phyloP scores from a whole-genome alignment of 2,329 filamentous ascomycete genomes.

The Xylaria sp. region DNA sequence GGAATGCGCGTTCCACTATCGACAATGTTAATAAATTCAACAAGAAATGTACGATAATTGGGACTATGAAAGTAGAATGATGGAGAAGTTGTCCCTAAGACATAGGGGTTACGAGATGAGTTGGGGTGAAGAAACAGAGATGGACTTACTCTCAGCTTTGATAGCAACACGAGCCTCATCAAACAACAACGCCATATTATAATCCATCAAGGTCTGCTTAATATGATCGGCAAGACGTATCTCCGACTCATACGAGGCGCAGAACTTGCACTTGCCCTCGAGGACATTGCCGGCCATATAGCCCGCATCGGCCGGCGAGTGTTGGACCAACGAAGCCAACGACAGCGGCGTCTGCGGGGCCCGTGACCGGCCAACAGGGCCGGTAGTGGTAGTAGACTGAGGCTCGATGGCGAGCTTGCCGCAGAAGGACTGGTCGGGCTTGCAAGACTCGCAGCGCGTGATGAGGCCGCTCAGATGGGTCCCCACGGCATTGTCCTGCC shows the following conservation, averaged over 20 bases:
- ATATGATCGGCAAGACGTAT: constrained; percentile 21
- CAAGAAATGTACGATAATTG: too few species aligned
- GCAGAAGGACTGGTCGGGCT: constrained; percentile 14
- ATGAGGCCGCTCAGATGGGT: constrained; percentile 17
- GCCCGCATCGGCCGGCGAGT: not conserved
- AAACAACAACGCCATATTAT: constrained; percentile 22
- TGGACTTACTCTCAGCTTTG: constrained; percentile 16
- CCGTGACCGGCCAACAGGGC: not conserved
- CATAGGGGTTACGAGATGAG: too few species aligned
- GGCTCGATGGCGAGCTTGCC: constrained; percentile 17
- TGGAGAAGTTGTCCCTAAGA: not conserved
- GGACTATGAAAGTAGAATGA: not conserved
- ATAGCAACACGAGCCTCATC: constrained; percentile 16
- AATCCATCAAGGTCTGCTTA: constrained; percentile 21
- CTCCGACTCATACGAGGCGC: constrained; percentile 18
- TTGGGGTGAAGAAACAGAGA: not conserved
- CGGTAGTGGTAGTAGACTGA: not conserved
- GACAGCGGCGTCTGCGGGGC: constrained; percentile 5
- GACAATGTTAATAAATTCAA: too few species aligned
- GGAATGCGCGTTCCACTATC: constrained; percentile 20
- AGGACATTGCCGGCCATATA: constrained; percentile 10
- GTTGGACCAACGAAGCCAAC: constrained; percentile 17
- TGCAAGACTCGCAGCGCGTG: constrained; percentile 17
- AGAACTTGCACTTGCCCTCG: constrained; percentile 23
- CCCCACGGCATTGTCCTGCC: constrained; percentile 17